Percentiles rank a stretch among this genome's conserved stretches.
phyloP scores from a whole-genome alignment of 768 basidiomycete genomes.

The Kondoa malvinella region DNA sequence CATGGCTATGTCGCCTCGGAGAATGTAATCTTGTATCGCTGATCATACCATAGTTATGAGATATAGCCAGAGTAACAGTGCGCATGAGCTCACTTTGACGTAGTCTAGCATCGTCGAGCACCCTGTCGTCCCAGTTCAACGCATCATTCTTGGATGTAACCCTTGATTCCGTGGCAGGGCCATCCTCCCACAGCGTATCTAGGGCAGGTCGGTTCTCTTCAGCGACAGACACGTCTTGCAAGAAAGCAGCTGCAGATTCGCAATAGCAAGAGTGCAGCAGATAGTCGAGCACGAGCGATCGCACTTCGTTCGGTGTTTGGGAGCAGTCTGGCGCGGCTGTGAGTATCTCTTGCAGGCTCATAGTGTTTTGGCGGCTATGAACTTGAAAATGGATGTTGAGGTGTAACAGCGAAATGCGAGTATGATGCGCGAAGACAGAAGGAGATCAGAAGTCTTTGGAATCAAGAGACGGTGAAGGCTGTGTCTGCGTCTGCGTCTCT shows the following conservation, averaged over 20 bases:
- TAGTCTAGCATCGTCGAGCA: neutral
- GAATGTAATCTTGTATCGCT: neutral
- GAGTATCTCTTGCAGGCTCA: neutral
- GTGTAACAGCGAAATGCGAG: too few species aligned
- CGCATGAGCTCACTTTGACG: neutral
- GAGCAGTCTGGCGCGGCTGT: neutral
- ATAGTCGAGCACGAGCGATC: neutral
- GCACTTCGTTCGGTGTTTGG: neutral
- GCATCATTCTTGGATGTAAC: neutral
- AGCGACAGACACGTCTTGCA: neutral
- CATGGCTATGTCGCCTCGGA: neutral
- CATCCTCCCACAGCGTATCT: neutral
- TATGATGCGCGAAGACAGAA: neutral
- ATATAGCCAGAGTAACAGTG: neutral
- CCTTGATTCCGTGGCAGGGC: neutral
- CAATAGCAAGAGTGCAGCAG: neutral
- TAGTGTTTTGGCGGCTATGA: neutral
- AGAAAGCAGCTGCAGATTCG: neutral
- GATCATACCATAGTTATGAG: neutral
- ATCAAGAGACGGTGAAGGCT: neutral
- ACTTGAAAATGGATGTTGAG: too few species aligned
- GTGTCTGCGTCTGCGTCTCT: neutral
- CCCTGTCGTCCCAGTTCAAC: neutral
- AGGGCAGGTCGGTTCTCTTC: neutral
- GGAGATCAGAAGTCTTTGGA: too few species aligned